phyloP scores from a whole-genome alignment of 805 yeast species.

The Schizosaccharomyces lindneri region DNA sequence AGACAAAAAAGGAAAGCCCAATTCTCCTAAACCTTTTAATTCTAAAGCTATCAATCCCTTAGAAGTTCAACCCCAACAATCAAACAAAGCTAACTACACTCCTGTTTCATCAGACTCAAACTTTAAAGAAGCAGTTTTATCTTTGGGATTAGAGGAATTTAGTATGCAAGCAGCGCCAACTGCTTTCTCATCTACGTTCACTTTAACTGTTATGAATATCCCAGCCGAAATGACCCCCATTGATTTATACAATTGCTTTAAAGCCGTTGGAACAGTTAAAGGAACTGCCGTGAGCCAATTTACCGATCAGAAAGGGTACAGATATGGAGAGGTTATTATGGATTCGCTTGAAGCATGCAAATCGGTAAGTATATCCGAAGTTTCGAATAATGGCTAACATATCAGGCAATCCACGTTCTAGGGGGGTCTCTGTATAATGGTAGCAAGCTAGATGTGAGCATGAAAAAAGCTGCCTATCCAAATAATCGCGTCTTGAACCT shows the following conservation, averaged over 20 bases:
- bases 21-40: neutral
- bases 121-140: too few species aligned
- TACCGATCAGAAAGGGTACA: conserved; percentile 4
- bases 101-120: too few species aligned
- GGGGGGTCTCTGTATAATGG: neutral
- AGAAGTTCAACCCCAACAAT: neutral
- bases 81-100: neutral
- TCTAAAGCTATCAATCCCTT: too few species aligned
- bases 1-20: neutral
- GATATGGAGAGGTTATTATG: conserved; percentile 6
- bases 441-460: neutral
- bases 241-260: conserved; percentile 5
- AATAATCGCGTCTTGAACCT: neutral
- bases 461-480: neutral
- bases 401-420: neutral
- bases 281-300: conserved; percentile 5
- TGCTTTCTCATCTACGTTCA: conserved; percentile 3
- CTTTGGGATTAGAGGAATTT: neutral
- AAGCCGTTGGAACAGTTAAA: conserved; percentile 2
- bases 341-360: neutral
- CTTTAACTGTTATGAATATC: conserved; percentile 3
- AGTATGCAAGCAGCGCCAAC: neutral
- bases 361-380: neutral
- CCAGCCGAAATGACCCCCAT: conserved; percentile 5
- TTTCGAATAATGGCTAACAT: neutral